phyloP scores from a whole-genome alignment of 2,329 filamentous ascomycete species.

The Apiospora arundinis region DNA sequence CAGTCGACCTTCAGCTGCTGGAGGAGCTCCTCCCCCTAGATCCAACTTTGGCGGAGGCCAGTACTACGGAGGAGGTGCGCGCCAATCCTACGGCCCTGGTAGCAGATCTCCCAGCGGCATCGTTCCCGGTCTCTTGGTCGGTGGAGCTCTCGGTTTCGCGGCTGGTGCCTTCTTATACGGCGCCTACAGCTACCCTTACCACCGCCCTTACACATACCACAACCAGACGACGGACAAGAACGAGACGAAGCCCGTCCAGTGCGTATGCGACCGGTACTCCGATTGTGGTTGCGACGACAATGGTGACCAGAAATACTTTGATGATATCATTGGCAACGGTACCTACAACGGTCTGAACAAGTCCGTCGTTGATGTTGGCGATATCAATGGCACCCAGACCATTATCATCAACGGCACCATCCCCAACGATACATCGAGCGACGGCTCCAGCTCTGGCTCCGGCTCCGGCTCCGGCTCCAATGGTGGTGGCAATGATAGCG shows the following conservation, averaged over 20 bases:
- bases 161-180: slow-evolving; percentile 62
- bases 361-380: slow-evolving; percentile 64
- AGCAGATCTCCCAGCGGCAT: slow-evolving; percentile 55
- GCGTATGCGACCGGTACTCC: slow-evolving; percentile 61
- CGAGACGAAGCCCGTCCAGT: slow-evolving; percentile 66
- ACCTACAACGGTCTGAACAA: slow-evolving; percentile 66
- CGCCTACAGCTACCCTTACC: slow-evolving; percentile 63
- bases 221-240: slow-evolving; percentile 59
- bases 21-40: slow-evolving; percentile 18
- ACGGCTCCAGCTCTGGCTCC: slow-evolving; percentile 47
- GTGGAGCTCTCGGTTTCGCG: slow-evolving; percentile 59
- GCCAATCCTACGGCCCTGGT: slow-evolving; percentile 66
- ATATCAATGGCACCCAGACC: slow-evolving; percentile 67
- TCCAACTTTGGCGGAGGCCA: slow-evolving; percentile 56
- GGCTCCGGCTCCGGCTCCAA: slow-evolving; percentile 28
- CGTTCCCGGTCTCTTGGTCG: slow-evolving; percentile 52
- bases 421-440: slow-evolving; percentile 67
- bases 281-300: slow-evolving; percentile 69
- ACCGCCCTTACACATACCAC: slow-evolving; percentile 52
- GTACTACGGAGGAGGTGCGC: slow-evolving; percentile 72
- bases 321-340: slow-evolving; percentile 69
- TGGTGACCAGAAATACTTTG: slow-evolving; percentile 64
- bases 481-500: slow-evolving; percentile 51
- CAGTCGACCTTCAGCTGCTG: slow-evolving; percentile 1
- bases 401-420: slow-evolving; percentile 80